Evolutionary conservation across 352 stramenopile genomes (phyloP).

Genomic region (Phytophthora lateralis): DNA sequence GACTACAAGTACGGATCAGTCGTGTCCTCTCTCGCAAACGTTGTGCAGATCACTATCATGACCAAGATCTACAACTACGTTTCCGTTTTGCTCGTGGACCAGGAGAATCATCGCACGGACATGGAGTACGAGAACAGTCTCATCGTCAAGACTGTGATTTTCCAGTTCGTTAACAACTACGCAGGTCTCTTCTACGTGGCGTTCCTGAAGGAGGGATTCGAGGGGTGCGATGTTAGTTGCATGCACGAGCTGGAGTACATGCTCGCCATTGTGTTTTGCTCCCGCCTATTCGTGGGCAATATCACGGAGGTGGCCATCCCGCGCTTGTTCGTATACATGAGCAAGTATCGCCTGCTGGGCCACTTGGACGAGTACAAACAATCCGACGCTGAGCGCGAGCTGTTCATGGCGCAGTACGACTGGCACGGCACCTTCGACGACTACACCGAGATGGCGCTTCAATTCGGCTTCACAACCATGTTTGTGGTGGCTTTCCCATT

Average conservation of each 20-base stretch:
- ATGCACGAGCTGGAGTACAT: slow-evolving; percentile 91
- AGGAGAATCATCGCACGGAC: slow-evolving; percentile 94
- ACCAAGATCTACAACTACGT: slow-evolving; percentile 92
- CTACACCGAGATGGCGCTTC: slow-evolving; percentile 93
- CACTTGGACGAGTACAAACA: slow-evolving; percentile 51
- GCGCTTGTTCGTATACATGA: slow-evolving; percentile 76
- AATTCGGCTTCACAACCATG: slow-evolving; percentile 90
- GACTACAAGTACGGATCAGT: slow-evolving; percentile 74
- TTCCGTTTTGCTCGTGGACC: slow-evolving; percentile 89
- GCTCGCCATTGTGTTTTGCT: slow-evolving; percentile 92
- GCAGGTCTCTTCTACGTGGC: slow-evolving; percentile 94
- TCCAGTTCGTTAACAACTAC: slow-evolving; percentile 97
- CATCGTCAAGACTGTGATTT: slow-evolving; percentile 95
- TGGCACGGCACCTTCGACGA: slow-evolving; percentile 91
- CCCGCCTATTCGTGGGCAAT: slow-evolving; percentile 84
- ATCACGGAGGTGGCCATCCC: slow-evolving; percentile 79
- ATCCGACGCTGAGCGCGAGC: slow-evolving; percentile 67
- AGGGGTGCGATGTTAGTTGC: slow-evolving; percentile 76
- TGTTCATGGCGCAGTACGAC: slow-evolving; percentile 85
- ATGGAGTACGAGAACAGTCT: slow-evolving; percentile 91
- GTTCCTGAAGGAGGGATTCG: slow-evolving; percentile 88
- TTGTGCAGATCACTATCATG: slow-evolving; percentile 89
- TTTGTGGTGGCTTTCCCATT: slow-evolving; percentile 94
- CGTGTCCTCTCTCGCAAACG: slow-evolving; percentile 72
- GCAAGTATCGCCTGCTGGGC: slow-evolving; percentile 66